Evolutionary conservation across 1,284 basidiomycete genomes (phyloP), one percentile per base, ranked within the genome.

Genomic region (Leccinum pallidistipes): DNA sequence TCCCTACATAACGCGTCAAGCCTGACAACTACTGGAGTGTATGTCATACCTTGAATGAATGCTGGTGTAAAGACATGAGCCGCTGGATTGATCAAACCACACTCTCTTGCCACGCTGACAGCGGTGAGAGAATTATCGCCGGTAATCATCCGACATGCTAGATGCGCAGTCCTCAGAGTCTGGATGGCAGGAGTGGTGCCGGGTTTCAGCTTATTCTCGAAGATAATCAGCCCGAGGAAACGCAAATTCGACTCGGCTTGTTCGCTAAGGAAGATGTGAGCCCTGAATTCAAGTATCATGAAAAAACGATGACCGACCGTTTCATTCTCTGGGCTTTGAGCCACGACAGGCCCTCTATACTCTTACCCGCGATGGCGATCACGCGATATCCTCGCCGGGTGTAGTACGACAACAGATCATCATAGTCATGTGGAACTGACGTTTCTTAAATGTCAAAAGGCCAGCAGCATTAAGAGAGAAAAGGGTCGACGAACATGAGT

Each of bases 81-180:
- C 27, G 92, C 92, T 64, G 91, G 91, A 55, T 88, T 92, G 65
- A 99, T 88, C 65, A 99, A 82, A 55, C 87, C 88, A 69, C 97
- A 99, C 77, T 99, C 97, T 63, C 97, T 83, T 11, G 95, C 97
- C 34, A 99, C 97, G 68, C 94, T 96, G 69, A 98, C 94, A 2
- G 97, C 97, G 1, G 97, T 99, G 49, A 97, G 82, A 34, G 96
- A 90, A 69, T 99, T 99, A 74, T 99, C 97, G 9, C 97, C 97
- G 0, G 97, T 99, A 60, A 98, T 97, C 97, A 99, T 99, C 66
- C 96, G 85, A 70, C 94, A 97, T 9, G 94, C 91, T 47, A 99
- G 83, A 78, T 98, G 94, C 0, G 97, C 97, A 10, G 86, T 82
- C 60, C 94, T 88, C 16, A 99, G 83, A 1, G 90, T 90, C 64